These are phyloP conservation scores for Clarkia xantiana DNA, from an alignment of 345 rosid genomes.

Conservation along the genomic window DNA sequence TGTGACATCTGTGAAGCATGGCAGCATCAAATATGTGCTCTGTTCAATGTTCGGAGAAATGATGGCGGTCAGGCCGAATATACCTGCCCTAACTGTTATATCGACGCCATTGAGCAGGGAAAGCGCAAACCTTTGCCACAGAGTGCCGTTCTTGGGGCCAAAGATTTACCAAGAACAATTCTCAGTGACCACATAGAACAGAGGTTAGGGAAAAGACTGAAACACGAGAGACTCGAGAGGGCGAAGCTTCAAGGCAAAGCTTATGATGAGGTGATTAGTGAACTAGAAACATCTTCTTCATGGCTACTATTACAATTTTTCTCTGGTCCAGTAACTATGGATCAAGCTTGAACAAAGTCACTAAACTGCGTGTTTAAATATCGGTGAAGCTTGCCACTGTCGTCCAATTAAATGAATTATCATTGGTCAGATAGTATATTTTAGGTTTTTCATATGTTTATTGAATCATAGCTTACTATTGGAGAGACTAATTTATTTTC, in stretches of 20 bases:
- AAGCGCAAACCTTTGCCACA: constrained; percentile 89
- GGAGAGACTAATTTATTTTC: too few species aligned
- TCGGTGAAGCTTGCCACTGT: too few species aligned
- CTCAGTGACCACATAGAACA: constrained; percentile 97
- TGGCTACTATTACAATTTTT: too few species aligned
- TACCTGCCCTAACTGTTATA: constrained; percentile 97
- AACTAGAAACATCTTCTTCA: neutral
- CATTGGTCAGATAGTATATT: too few species aligned
- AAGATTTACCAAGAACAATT: constrained; percentile 83
- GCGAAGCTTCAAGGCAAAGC: constrained; percentile 65
- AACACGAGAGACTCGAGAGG: constrained; percentile 72
- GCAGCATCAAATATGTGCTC: constrained; percentile 99
- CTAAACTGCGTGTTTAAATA: too few species aligned
- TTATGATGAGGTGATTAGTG: constrained; percentile 66
- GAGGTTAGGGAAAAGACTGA: constrained; percentile 55
- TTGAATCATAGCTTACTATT: too few species aligned
- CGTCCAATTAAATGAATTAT: too few species aligned
- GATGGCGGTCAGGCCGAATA: constrained; percentile 99
- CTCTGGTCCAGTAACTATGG: too few species aligned
- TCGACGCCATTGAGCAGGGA: constrained; percentile 70
- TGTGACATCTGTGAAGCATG: constrained; percentile 99
- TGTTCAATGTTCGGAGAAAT: constrained; percentile 95
- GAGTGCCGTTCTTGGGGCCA: constrained; percentile 97
- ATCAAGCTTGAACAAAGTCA: too few species aligned
- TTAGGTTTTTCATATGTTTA: too few species aligned